These are phyloP conservation scores for Ascochyta pisi DNA, from an alignment of 2,329 filamentous ascomycete species.

Conservation along the genomic window DNA sequence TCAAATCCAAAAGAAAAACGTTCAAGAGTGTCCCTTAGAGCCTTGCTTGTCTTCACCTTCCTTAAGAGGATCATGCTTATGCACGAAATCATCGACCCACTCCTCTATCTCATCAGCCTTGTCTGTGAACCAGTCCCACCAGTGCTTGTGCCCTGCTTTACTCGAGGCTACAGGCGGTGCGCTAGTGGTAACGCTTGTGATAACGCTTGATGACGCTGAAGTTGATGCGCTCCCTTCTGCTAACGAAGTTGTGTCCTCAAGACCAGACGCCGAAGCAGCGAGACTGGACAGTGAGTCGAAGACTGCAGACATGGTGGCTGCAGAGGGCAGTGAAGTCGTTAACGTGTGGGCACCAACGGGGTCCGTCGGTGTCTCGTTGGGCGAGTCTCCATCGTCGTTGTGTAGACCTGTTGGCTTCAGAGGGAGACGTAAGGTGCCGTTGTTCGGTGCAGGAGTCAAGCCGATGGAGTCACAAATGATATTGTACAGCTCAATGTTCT, in stretches of 20 bases:
- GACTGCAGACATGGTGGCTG: slow-evolving; percentile 27
- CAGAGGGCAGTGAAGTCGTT: slow-evolving; percentile 4
- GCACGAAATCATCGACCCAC: slow-evolving; percentile 46
- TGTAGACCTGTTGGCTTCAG: slow-evolving; percentile 70
- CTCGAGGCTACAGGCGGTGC: slow-evolving; percentile 22
- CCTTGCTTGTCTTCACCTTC: slow-evolving; percentile 6
- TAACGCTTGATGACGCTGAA: slow-evolving; percentile 21
- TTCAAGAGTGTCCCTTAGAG: neutral
- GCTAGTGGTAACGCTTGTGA: slow-evolving; percentile 24
- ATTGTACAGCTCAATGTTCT: slow-evolving; percentile 96
- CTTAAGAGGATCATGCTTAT: slow-evolving; percentile 36
- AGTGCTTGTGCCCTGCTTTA: slow-evolving; percentile 24
- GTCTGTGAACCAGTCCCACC: slow-evolving; percentile 49
- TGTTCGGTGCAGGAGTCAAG: slow-evolving; percentile 77
- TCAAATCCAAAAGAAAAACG: neutral
- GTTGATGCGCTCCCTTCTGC: slow-evolving; percentile 4
- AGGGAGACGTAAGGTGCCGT: slow-evolving; percentile 81
- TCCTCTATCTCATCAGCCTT: slow-evolving; percentile 44
- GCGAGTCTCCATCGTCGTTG: slow-evolving; percentile 54
- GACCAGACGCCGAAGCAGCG: slow-evolving; percentile 29
- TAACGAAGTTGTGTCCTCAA: slow-evolving; percentile 23
- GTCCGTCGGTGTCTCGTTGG: slow-evolving; percentile 61
- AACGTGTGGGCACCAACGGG: slow-evolving; percentile 45
- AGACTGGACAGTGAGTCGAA: slow-evolving; percentile 31
- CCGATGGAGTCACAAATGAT: slow-evolving; percentile 88